A percentile compares a stretch with the other conserved stretches of the same genome.
phyloP scores from a whole-genome alignment of 345 rosid species.

The Salix suchowensis region DNA sequence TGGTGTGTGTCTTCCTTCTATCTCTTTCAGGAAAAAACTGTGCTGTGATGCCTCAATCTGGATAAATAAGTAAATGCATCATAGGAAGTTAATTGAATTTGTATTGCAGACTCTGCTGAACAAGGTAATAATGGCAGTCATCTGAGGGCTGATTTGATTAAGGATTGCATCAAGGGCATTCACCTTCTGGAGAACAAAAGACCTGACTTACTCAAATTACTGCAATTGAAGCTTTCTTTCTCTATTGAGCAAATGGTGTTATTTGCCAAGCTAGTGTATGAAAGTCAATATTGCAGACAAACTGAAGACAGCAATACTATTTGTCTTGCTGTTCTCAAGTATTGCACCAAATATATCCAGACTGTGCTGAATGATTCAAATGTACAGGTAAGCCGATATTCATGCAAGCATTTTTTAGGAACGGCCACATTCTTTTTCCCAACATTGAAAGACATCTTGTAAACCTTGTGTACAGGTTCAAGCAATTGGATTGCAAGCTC shows the following conservation, averaged over 20 bases:
- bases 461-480: constrained; percentile 53
- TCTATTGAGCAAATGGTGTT: constrained; percentile 64
- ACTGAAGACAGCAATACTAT: constrained; percentile 26
- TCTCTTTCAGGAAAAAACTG: background rate
- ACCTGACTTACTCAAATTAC: constrained; percentile 50
- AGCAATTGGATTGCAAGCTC: constrained; percentile 78
- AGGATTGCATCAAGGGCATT: constrained; percentile 61
- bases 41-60: background rate
- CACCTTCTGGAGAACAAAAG: constrained; percentile 52
- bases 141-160: constrained; percentile 46
- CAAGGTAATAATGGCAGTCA: constrained; percentile 35
- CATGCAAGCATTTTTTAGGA: background rate
- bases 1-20: background rate
- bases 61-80: background rate
- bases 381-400: constrained; percentile 48
- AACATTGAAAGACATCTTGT: constrained; percentile 11
- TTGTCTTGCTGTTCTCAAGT: constrained; percentile 39
- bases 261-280: constrained; percentile 59
- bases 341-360: constrained; percentile 41
- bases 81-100: constrained; percentile 19
- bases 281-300: constrained; percentile 37
- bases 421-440: constrained; percentile 11
- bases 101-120: constrained; percentile 49
- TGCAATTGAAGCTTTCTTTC: constrained; percentile 81
- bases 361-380: constrained; percentile 51